A percentile compares a stretch with the other conserved stretches of the same genome.
These are phyloP conservation scores for Tubosaeta sp. DNA, from an alignment of 768 basidiomycete species.

Conservation along the genomic window DNA sequence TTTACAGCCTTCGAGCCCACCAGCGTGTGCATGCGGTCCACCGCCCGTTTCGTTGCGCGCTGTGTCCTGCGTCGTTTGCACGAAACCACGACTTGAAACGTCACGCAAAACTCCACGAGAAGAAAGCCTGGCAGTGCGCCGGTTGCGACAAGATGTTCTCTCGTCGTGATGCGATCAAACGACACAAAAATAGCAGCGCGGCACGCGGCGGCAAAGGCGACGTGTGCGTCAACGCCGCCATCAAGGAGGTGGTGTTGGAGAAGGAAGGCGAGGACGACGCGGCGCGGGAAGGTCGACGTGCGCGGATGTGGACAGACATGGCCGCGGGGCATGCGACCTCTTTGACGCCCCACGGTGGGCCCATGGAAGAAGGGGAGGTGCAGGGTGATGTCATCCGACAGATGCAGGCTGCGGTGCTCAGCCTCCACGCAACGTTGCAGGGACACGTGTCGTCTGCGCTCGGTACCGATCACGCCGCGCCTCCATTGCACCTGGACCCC, in stretches of 20 bases:
- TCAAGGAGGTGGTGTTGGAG: conserved; percentile 54
- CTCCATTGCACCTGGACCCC: conserved; percentile 37
- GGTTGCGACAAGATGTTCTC: conserved; percentile 76
- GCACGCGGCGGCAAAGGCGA: conserved; percentile 48
- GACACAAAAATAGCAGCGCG: conserved; percentile 63
- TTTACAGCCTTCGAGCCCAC: conserved; percentile 68
- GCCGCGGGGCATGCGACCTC: conserved; percentile 33
- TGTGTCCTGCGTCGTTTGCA: conserved; percentile 72
- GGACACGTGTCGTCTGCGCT: conserved; percentile 53
- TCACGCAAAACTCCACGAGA: conserved; percentile 69
- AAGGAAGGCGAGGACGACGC: conserved; percentile 35
- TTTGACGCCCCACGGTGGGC: conserved; percentile 16
- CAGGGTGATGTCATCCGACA: conserved; percentile 42
- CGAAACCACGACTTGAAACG: conserved; percentile 79
- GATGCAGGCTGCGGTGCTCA: conserved; percentile 50
- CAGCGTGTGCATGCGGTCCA: conserved; percentile 61
- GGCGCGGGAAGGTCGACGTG: conserved; percentile 54
- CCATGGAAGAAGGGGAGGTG: conserved; percentile 61
- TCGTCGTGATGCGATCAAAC: conserved; percentile 73
- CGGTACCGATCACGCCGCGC: conserved; percentile 35
- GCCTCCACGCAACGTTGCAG: conserved; percentile 54
- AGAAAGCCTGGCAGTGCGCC: conserved; percentile 67
- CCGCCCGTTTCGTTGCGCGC: conserved; percentile 59
- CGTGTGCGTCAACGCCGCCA: conserved; percentile 52
- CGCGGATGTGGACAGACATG: conserved; percentile 62